These are phyloP conservation scores for Quercus ilex DNA, from an alignment of 306 rosid species.

Conservation along the genomic window DNA sequence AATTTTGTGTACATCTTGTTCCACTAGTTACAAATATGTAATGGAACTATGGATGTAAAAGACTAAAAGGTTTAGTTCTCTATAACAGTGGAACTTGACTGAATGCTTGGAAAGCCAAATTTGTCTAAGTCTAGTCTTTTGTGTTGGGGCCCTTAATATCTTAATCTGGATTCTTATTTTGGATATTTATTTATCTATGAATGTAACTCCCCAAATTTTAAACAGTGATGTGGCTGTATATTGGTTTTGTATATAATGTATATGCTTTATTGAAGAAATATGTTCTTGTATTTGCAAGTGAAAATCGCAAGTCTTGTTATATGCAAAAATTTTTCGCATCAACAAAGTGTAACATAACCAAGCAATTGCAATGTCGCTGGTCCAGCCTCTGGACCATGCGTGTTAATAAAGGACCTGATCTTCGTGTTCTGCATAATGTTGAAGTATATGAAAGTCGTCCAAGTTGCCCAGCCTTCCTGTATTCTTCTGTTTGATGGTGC, in stretches of 20 bases:
- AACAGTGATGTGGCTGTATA: not conserved
- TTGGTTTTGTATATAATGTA: not conserved
- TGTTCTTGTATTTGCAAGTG: not conserved
- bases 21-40: not conserved
- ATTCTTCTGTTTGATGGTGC: slow-evolving; percentile 80
- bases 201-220: not conserved
- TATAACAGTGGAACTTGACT: not conserved
- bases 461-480: slow-evolving; percentile 55
- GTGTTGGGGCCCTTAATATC: not conserved
- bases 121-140: not conserved
- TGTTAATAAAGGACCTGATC: not conserved
- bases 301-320: not conserved
- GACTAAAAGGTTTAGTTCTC: not conserved
- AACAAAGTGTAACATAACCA: not conserved
- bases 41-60: not conserved
- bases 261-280: not conserved
- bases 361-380: not conserved
- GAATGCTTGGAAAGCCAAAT: not conserved
- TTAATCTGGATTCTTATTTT: not conserved
- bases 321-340: not conserved
- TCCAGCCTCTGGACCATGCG: not conserved
- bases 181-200: not conserved
- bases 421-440: not conserved
- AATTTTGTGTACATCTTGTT: not conserved
- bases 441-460: not conserved